Percentiles rank a stretch among this genome's conserved stretches.
Conservation (phyloP, 306 rosid genomes). For the Lablab purpureus region DNA sequence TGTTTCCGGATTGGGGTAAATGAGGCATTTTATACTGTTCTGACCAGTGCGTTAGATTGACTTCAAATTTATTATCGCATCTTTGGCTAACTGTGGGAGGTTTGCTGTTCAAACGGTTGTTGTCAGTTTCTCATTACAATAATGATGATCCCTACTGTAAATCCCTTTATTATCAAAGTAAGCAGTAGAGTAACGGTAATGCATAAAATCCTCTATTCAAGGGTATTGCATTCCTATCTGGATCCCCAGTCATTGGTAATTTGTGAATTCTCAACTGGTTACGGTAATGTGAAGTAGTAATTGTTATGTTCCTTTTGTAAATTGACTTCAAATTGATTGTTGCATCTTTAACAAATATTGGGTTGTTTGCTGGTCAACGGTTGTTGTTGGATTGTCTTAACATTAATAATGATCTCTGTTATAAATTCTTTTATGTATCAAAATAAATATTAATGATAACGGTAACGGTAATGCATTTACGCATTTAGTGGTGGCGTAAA, state of each 20-base stretch:
- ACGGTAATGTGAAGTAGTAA: background rate
- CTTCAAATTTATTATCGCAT: background rate
- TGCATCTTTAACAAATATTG: background rate
- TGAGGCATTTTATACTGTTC: slow-evolving; percentile 15
- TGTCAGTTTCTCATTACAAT: background rate
- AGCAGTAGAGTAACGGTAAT: background rate
- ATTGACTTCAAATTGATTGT: background rate
- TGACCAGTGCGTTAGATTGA: background rate
- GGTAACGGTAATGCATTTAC: background rate
- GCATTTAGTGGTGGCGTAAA: background rate
- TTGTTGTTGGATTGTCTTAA: background rate
- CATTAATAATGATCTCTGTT: background rate
- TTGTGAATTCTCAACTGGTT: background rate
- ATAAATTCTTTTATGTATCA: background rate
- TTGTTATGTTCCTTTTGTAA: background rate
- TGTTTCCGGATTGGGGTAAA: slow-evolving; percentile 14
- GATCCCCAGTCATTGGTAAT: too few species aligned
- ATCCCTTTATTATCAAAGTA: background rate
- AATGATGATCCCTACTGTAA: background rate
- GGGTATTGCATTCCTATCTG: background rate
- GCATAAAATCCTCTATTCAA: background rate
- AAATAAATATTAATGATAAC: background rate
- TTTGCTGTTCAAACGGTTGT: background rate
- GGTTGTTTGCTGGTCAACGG: background rate
- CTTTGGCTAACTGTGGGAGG: background rate